phyloP scores from a whole-genome alignment of 2,329 filamentous ascomycete genomes.

The Xylaria digitata region DNA sequence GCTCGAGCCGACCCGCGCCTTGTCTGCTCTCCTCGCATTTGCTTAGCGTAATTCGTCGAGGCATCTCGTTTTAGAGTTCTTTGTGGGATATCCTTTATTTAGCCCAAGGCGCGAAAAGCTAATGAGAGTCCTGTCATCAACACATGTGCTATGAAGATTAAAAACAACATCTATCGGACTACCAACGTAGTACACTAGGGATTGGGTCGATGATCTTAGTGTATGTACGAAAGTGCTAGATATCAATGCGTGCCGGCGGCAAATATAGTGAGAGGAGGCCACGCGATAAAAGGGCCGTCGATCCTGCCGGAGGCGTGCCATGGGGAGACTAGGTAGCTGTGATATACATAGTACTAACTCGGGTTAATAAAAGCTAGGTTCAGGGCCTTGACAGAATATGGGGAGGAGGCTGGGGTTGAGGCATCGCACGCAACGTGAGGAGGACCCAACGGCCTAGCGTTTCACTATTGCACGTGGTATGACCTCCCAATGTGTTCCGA shows the following conservation, averaged over 20 bases:
- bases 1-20: slow-evolving; percentile 31
- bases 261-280: not conserved
- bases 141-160: not conserved
- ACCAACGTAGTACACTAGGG: not conserved
- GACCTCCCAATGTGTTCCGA: slow-evolving; percentile 23
- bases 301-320: not conserved
- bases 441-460: not conserved
- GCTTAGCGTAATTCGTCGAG: slow-evolving; percentile 1
- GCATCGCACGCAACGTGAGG: slow-evolving; percentile 6
- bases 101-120: not conserved
- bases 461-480: slow-evolving; percentile 15
- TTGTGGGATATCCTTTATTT: not conserved
- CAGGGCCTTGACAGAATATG: not conserved
- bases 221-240: slow-evolving; percentile 6
- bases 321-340: not conserved
- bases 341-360: not conserved
- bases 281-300: not conserved
- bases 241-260: not conserved
- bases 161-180: slow-evolving; percentile 9
- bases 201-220: not conserved
- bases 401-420: slow-evolving; percentile 1
- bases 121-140: not conserved
- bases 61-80: slow-evolving; percentile 3
- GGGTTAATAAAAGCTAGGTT: not conserved
- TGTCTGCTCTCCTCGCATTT: slow-evolving; percentile 1